Evolutionary conservation across 2,329 filamentous ascomycete species (phyloP).

Genomic region (Alternaria brassicicola): DNA sequence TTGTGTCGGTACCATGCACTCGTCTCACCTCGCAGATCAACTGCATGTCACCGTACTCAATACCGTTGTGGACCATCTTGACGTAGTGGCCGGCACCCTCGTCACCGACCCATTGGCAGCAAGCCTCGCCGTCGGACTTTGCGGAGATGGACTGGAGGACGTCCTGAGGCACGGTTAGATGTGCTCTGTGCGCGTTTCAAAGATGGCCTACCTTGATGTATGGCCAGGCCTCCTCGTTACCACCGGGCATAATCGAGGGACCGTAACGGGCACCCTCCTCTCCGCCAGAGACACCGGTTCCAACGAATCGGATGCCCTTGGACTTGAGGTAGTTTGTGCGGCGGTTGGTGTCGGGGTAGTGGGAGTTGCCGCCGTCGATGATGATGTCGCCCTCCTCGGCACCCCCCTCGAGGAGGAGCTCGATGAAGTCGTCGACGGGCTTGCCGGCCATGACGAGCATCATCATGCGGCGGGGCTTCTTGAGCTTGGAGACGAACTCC

Average conservation of each 20-base stretch:
- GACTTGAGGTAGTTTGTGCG: conserved; percentile 82
- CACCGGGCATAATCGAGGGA: conserved; percentile 97
- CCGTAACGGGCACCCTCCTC: conserved; percentile 99
- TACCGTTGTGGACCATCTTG: conserved; percentile 99
- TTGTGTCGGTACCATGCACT: neutral
- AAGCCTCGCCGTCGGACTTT: conserved; percentile 96
- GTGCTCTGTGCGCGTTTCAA: neutral
- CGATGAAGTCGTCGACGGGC: conserved; percentile 98
- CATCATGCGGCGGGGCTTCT: conserved; percentile 97
- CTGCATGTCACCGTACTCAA: conserved; percentile 99
- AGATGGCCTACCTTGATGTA: conserved; percentile 72
- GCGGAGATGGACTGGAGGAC: conserved; percentile 97
- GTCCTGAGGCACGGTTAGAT: conserved; percentile 59
- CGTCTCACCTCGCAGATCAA: conserved; percentile 90
- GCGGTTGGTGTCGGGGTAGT: conserved; percentile 99
- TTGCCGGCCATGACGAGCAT: conserved; percentile 98
- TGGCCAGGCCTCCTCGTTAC: conserved; percentile 97
- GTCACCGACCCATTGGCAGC: conserved; percentile 99
- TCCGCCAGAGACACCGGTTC: conserved; percentile 96
- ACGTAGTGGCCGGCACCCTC: conserved; percentile 99
- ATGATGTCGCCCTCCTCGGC: conserved; percentile 80
- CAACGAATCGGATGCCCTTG: conserved; percentile 96
- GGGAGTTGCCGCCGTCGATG: conserved; percentile 99
- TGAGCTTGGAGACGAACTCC: conserved; percentile 96
- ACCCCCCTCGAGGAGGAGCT: conserved; percentile 73